Conservation (phyloP, 768 basidiomycete genomes). For the Boletus vinaceobasis region DNA sequence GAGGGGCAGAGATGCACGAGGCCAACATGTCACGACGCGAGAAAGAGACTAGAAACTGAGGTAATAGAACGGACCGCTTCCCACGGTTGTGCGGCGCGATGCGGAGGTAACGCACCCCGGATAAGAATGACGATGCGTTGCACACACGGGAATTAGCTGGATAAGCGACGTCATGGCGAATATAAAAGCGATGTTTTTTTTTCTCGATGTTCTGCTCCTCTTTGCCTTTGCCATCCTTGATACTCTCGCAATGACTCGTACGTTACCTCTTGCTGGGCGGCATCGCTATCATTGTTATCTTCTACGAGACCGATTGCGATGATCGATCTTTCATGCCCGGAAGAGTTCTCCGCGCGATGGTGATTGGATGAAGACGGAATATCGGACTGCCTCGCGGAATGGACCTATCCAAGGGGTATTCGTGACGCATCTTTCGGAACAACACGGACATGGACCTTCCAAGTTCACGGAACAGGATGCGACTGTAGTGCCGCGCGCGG, state of each 20-base stretch:
- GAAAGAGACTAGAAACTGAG: neutral
- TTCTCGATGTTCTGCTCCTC: neutral
- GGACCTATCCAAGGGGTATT: neutral
- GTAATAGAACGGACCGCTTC: conserved; percentile 8
- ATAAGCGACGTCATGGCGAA: conserved; percentile 6
- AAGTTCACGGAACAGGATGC: neutral
- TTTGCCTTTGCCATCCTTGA: neutral
- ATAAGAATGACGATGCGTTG: no score
- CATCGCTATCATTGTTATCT: neutral
- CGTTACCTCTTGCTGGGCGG: neutral
- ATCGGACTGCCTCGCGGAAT: neutral
- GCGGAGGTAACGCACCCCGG: conserved; percentile 3
- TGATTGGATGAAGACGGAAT: neutral
- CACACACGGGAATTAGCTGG: neutral
- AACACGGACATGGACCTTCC: neutral
- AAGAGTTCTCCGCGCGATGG: neutral
- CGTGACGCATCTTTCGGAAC: conserved; percentile 1
- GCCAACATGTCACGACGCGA: neutral
- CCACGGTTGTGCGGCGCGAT: neutral
- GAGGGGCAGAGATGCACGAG: neutral
- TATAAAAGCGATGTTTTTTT: neutral
- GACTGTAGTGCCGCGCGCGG: neutral
- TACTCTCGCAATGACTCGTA: neutral
- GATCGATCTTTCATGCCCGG: no score
- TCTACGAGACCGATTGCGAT: neutral